Evolutionary conservation across 2,329 filamentous ascomycete species (phyloP).

Genomic region (Elsinoe perseae): DNA sequence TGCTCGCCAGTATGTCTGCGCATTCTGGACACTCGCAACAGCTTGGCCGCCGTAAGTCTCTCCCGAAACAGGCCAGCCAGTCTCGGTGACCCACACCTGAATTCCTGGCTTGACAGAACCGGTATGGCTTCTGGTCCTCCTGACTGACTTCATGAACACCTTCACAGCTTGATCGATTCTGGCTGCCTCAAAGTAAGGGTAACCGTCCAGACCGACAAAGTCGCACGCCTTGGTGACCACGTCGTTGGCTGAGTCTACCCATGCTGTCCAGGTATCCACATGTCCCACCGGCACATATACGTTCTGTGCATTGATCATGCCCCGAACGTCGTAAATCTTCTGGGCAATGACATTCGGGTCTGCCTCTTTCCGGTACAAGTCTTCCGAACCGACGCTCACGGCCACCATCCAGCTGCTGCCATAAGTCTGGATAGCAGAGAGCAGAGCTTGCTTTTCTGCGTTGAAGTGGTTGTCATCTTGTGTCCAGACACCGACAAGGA

Average conservation of each 20-base stretch:
- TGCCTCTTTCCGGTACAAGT: conserved; percentile 53
- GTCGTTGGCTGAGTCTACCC: conserved; percentile 63
- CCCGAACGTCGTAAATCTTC: conserved; percentile 46
- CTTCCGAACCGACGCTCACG: conserved; percentile 60
- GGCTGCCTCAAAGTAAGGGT: conserved; percentile 68
- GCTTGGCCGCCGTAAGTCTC: conserved; percentile 50
- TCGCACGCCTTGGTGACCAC: conserved; percentile 63
- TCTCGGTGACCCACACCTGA: conserved; percentile 79
- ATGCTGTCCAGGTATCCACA: conserved; percentile 76
- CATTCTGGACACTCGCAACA: conserved; percentile 58
- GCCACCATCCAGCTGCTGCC: conserved; percentile 55
- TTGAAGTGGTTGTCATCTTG: conserved; percentile 44
- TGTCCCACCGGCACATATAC: conserved; percentile 58
- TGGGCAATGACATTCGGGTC: conserved; percentile 34
- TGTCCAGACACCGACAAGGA: conserved; percentile 59
- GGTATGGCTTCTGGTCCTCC: conserved; percentile 40
- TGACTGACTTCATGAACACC: conserved; percentile 61
- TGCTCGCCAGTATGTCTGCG: conserved; percentile 62
- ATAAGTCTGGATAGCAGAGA: conserved; percentile 48
- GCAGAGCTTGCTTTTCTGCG: conserved; percentile 54
- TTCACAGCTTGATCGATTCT: conserved; percentile 55
- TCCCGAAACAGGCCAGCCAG: conserved; percentile 75
- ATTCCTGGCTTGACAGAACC: conserved; percentile 54
- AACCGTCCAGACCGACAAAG: conserved; percentile 73
- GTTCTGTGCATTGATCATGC: conserved; percentile 43